phyloP scores from a whole-genome alignment of 2,329 filamentous ascomycete species.

The Monosporascus sp. region DNA sequence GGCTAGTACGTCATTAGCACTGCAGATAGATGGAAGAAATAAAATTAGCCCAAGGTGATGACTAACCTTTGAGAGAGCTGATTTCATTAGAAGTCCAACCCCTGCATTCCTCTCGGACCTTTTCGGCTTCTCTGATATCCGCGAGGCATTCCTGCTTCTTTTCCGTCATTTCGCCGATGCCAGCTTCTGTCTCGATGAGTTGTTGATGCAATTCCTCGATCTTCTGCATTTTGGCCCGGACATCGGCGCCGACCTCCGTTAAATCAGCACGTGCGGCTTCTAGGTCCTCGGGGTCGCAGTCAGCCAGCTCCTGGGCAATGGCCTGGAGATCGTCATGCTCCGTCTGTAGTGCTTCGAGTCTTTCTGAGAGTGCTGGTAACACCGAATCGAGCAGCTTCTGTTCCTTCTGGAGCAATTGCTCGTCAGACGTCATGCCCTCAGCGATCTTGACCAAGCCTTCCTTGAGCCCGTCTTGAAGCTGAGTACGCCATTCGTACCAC shows the following conservation, averaged over 20 bases:
- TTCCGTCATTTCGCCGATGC: constrained; percentile 57
- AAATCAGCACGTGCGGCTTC: constrained; percentile 67
- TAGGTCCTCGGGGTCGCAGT: constrained; percentile 77
- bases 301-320: constrained; percentile 68
- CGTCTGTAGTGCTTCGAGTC: constrained; percentile 55
- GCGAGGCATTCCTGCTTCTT: constrained; percentile 65
- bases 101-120: constrained; percentile 78
- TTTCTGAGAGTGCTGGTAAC: constrained; percentile 60
- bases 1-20: constrained; percentile 44
- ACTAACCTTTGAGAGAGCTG: constrained; percentile 66
- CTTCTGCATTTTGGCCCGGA: constrained; percentile 63
- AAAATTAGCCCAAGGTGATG: not conserved
- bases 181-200: constrained; percentile 60
- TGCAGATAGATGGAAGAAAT: not conserved
- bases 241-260: constrained; percentile 57
- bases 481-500: constrained; percentile 98
- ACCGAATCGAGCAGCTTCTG: constrained; percentile 62
- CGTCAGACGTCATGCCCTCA: constrained; percentile 72
- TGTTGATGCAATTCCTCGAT: constrained; percentile 64
- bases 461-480: constrained; percentile 74
- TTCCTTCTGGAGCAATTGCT: constrained; percentile 60
- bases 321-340: constrained; percentile 66
- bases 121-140: constrained; percentile 79
- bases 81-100: constrained; percentile 87
- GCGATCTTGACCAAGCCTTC: constrained; percentile 72